Percentiles rank a stretch among this genome's conserved stretches.
Evolutionary conservation across 768 basidiomycete genomes (phyloP).

Genomic region (Cystobasidiopsis lactophilus): DNA sequence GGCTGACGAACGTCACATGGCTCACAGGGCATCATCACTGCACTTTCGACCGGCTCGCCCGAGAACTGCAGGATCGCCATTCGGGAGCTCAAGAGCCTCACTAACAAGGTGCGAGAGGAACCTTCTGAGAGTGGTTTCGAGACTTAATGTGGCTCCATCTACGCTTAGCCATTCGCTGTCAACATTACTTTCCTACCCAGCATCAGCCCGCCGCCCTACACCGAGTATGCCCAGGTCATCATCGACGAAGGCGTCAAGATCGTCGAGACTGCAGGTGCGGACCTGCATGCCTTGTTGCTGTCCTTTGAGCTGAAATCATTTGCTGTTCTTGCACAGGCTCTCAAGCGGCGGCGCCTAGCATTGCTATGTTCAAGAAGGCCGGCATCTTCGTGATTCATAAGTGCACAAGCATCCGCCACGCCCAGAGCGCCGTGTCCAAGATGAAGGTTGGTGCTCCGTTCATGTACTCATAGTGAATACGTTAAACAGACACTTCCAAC

Average conservation of each 20-base stretch:
- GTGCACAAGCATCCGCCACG: constrained; percentile 66
- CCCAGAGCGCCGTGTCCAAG: constrained; percentile 47
- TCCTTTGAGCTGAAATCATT: too few species aligned
- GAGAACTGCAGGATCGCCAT: constrained; percentile 61
- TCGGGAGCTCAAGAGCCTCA: constrained; percentile 42
- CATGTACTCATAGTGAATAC: too few species aligned
- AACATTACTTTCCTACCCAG: constrained; percentile 42
- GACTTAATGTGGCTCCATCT: constrained; percentile 18
- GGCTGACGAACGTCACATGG: background rate
- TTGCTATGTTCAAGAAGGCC: constrained; percentile 49
- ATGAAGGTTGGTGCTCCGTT: constrained; percentile 23
- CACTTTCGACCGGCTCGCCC: constrained; percentile 66
- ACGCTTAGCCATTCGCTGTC: constrained; percentile 41
- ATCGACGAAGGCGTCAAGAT: constrained; percentile 27
- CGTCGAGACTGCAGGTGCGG: constrained; percentile 43
- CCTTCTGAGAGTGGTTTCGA: background rate
- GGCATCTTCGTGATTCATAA: constrained; percentile 63
- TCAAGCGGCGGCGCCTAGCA: constrained; percentile 32
- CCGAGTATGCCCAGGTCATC: constrained; percentile 41
- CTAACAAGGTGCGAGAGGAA: constrained; percentile 19
- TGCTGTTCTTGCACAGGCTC: too few species aligned
- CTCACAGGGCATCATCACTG: constrained; percentile 49
- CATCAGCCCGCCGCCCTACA: constrained; percentile 79
- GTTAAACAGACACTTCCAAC: too few species aligned
- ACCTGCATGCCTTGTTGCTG: too few species aligned